Evolutionary conservation across 2,329 filamentous ascomycete genomes (phyloP).

Genomic region (Epichloe sibirici): DNA sequence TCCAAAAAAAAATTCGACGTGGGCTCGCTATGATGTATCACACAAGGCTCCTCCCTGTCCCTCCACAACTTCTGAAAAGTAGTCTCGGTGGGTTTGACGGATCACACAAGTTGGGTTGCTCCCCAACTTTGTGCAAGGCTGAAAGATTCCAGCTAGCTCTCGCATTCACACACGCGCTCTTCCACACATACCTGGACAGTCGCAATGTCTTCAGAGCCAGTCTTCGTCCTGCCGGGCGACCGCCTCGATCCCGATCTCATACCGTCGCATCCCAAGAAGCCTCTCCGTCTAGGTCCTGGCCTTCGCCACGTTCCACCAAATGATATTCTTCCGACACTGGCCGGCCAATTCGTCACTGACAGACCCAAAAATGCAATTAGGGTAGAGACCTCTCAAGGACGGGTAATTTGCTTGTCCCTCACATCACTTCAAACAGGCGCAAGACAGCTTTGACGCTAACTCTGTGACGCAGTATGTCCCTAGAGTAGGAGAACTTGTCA

Average conservation of each 20-base stretch:
- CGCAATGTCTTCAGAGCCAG: slow-evolving; percentile 43
- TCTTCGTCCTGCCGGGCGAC: slow-evolving; percentile 74
- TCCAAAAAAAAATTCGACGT: slow-evolving; percentile 12
- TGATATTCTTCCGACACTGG: slow-evolving; percentile 56
- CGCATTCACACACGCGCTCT: not conserved
- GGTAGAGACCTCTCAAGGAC: slow-evolving; percentile 58
- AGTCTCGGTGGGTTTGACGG: not conserved
- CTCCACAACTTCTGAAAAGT: not conserved
- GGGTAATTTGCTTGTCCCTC: slow-evolving; percentile 35
- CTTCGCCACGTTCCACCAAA: slow-evolving; percentile 71
- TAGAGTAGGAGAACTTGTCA: slow-evolving; percentile 69
- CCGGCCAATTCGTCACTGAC: slow-evolving; percentile 56
- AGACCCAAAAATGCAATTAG: slow-evolving; percentile 64
- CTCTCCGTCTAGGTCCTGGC: slow-evolving; percentile 73
- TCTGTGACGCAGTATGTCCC: slow-evolving; percentile 54
- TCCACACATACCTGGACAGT: not conserved
- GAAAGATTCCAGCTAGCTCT: not conserved
- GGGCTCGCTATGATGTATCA: not conserved
- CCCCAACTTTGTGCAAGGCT: not conserved
- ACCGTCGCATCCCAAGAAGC: slow-evolving; percentile 54
- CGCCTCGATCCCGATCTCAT: slow-evolving; percentile 52
- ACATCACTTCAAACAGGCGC: not conserved
- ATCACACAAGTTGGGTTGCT: too few species aligned
- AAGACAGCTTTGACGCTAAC: not conserved
- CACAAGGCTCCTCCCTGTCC: not conserved